Evolutionary conservation across 495 filamentous ascomycete genomes (phyloP).

Genomic region (Friedmanniomyces simplex): DNA sequence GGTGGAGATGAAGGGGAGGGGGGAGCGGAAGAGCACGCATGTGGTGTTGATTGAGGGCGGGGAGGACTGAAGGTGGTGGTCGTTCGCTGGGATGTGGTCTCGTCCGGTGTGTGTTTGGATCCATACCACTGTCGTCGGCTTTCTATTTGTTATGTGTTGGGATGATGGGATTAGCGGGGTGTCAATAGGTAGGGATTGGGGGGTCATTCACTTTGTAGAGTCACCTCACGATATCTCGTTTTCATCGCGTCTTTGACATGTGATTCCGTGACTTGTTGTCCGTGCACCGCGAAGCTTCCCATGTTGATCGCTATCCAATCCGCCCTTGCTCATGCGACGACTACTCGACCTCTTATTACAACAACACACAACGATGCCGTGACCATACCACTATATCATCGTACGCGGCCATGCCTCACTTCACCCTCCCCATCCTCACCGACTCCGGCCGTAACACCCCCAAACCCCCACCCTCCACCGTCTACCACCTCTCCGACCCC

Average conservation of each 20-base stretch:
- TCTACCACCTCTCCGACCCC: constrained; percentile 55
- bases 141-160: no score
- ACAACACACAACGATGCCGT: background rate
- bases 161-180: no score
- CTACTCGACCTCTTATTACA: background rate
- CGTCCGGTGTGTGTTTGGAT: no score
- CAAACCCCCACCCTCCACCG: constrained; percentile 40
- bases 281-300: no score
- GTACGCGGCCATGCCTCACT: constrained; percentile 18
- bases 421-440: constrained; percentile 8
- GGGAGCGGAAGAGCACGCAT: constrained; percentile 10
- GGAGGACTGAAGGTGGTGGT: constrained; percentile 2
- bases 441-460: constrained; percentile 27
- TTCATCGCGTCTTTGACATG: no score
- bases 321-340: background rate
- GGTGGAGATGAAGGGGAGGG: constrained; percentile 9
- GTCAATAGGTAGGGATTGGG: no score
- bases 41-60: constrained; percentile 11
- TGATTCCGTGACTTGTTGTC: no score
- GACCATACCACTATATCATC: background rate
- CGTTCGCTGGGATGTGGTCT: no score
- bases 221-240: no score
- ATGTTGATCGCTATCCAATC: background rate
- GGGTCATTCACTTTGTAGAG: no score
- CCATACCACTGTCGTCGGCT: no score